A percentile compares a stretch with the other conserved stretches of the same genome.
phyloP scores from a whole-genome alignment of 139 green algal species.

The Tetradesmus obliquus region DNA sequence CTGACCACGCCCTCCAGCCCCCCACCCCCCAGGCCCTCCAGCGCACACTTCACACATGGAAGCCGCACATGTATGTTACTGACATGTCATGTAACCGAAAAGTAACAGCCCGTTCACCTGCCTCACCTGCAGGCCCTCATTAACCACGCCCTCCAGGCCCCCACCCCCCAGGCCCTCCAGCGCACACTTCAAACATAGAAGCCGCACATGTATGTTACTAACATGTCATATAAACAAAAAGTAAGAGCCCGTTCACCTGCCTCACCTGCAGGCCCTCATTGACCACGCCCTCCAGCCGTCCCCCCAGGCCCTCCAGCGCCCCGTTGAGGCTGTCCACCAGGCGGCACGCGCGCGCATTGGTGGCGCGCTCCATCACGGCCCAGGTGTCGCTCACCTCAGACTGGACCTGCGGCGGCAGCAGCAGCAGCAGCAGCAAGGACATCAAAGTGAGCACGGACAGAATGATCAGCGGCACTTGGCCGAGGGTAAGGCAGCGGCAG shows the following conservation, averaged over 20 bases:
- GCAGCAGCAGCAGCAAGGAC: background rate
- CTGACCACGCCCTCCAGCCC: too few relatives aligned
- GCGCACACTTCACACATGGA: background rate
- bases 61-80: background rate
- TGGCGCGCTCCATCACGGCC: slow-evolving; percentile 74
- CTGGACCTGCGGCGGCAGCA: slow-evolving; percentile 61
- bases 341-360: slow-evolving; percentile 63
- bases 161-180: background rate
- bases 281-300: slow-evolving; percentile 65
- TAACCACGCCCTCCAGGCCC: too few relatives aligned
- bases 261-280: slow-evolving; percentile 42
- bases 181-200: background rate
- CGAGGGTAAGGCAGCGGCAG: background rate
- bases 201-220: background rate
- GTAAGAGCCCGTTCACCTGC: background rate
- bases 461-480: background rate
- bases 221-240: background rate
- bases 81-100: background rate
- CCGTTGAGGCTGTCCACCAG: slow-evolving; percentile 72
- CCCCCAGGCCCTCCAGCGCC: slow-evolving; percentile 61
- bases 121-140: background rate
- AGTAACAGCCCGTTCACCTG: background rate
- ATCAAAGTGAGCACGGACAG: background rate
- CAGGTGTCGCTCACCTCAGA: slow-evolving; percentile 77
- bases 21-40: background rate